Evolutionary conservation across 148 eudicot genomes (phyloP), one percentile per base, ranked within the genome.

Genomic region (Silene latifolia): DNA sequence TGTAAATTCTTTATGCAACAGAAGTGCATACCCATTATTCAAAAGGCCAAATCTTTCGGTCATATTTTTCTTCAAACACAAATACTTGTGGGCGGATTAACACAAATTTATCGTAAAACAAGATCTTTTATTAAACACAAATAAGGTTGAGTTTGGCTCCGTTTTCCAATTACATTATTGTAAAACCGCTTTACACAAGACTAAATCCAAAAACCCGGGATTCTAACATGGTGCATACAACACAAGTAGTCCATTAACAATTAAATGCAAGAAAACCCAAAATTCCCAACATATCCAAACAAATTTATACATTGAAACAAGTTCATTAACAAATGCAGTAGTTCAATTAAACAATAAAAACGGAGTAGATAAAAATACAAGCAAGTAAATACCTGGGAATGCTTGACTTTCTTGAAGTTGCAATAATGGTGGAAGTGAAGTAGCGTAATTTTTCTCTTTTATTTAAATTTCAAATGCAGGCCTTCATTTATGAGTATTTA

Each of bases 371-470:
- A 27, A 53, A 53, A 71, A 18, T 0, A 23, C 7, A 63, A 63
- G 58, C 58, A 35, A 35, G 8, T 12, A 39, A n/a, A 3, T 8
- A 72, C 74, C 74, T 72, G 65, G 11, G 46, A 29, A 25, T 71
- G 46, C 42, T 6, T 39, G 44, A 39, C 44, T 39, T 39, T 39
- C 44, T 39, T 39, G 44, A 39, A 39, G 8, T 39, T 39, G 44
- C 44, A 39, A 39, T 39, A 5, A 39, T 39, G 44, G 44, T 8
- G 6, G 44, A 39, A 39, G 44, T 6, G 63, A 27, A 57, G 25
- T 27, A 58, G 29, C 51, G 51, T 57, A 53, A 21, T 72, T 72
- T 58, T 7, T 72, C 65, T 72, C 25, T 72, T 13, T 56, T 5
- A 10, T 70, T 27, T 57, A 4, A 5, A 6, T 39, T 39, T 39